Conservation (phyloP, 768 basidiomycete species). For the Leucocoprinus leucothites region DNA sequence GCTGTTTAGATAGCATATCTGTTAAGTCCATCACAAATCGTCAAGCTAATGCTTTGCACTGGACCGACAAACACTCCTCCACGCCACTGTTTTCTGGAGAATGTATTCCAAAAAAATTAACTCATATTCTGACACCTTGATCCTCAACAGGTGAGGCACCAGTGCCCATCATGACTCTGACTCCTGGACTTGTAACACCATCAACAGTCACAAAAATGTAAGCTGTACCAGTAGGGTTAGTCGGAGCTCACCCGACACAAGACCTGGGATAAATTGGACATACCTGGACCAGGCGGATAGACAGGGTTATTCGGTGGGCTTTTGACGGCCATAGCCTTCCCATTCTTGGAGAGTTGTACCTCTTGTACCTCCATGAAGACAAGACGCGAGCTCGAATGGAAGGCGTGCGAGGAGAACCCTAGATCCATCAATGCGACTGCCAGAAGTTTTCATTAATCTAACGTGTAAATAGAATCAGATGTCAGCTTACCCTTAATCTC, state of each 20-base stretch:
- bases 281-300: conserved; percentile 40
- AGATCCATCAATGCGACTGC: conserved; percentile 38
- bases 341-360: conserved; percentile 25
- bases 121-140: conserved; percentile 21
- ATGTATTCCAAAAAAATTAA: no score
- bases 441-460: neutral
- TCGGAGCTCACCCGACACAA: neutral
- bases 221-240: conserved; percentile 11
- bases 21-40: neutral
- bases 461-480: neutral
- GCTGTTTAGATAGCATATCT: neutral
- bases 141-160: conserved; percentile 35
- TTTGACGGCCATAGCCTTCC: conserved; percentile 29
- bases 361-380: conserved; percentile 31
- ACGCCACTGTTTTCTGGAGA: neutral
- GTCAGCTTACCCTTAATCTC: conserved; percentile 27
- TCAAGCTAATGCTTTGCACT: conserved; percentile 1
- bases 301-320: conserved; percentile 34
- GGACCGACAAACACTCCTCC: no score
- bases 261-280: neutral
- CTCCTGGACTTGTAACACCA: conserved; percentile 34
- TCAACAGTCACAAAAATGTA: conserved; percentile 29
- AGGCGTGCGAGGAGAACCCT: conserved; percentile 39
- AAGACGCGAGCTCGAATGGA: conserved; percentile 36
- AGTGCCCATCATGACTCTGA: conserved; percentile 36